Percentiles rank a stretch among this genome's conserved stretches.
These are phyloP conservation scores for Trichoderma gracile DNA, from an alignment of 2,329 filamentous ascomycete genomes.

Conservation along the genomic window DNA sequence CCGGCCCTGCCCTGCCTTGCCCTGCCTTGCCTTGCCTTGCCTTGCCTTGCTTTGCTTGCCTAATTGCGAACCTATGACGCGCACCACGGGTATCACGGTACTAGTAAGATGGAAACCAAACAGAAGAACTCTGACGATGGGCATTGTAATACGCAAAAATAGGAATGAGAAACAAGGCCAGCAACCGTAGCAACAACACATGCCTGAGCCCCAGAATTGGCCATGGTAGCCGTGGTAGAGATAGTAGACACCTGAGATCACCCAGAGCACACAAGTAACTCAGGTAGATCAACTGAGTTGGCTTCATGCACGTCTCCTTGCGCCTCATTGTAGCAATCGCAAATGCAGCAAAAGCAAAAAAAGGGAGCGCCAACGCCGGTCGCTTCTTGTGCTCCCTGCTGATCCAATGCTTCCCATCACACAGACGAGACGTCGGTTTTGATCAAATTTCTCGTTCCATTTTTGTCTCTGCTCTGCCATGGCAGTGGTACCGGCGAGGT, in stretches of 20 bases:
- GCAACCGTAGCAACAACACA: too few relatives aligned
- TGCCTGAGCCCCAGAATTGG: too few relatives aligned
- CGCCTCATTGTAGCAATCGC: background rate
- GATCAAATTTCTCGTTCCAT: background rate
- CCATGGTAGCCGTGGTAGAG: too few relatives aligned
- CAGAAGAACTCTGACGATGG: too few relatives aligned
- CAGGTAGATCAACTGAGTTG: too few relatives aligned
- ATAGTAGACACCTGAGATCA: too few relatives aligned
- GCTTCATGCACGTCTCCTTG: background rate
- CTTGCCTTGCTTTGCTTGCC: too few relatives aligned
- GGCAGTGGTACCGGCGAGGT: background rate
- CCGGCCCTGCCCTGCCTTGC: too few relatives aligned
- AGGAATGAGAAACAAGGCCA: background rate
- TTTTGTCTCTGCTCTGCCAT: conserved; percentile 6
- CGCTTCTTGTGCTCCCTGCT: background rate
- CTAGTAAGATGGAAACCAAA: background rate
- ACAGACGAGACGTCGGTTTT: background rate
- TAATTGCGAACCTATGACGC: conserved; percentile 5
- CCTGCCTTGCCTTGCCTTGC: too few relatives aligned
- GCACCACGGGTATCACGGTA: too few relatives aligned
- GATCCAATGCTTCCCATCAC: background rate
- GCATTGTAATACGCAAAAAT: too few relatives aligned
- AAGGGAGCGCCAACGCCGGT: background rate
- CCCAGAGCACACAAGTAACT: background rate
- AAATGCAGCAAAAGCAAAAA: background rate